Conservation (phyloP, 345 rosid genomes). For the Aurinia saxatilis region DNA sequence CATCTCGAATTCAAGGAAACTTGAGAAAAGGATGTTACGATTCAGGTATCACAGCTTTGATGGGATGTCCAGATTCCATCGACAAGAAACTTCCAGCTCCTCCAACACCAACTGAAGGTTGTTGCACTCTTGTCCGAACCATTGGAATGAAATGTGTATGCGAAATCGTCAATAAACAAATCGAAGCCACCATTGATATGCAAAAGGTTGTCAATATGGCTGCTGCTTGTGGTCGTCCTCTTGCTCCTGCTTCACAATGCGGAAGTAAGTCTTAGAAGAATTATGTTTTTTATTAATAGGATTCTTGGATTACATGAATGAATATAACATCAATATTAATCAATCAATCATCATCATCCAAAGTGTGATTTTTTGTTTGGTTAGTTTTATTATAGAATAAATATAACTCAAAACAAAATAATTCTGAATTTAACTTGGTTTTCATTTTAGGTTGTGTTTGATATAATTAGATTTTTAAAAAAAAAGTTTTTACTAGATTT, state of each 20-base stretch:
- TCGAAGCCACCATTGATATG: conserved; percentile 6
- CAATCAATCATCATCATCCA: too few relatives aligned
- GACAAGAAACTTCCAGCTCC: conserved; percentile 2
- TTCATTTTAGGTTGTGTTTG: too few relatives aligned
- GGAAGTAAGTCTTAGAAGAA: conserved; percentile 4
- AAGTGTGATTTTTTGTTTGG: too few relatives aligned
- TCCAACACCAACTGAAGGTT: conserved; percentile 10
- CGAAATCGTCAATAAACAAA: background rate
- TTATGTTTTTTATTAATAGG: too few relatives aligned
- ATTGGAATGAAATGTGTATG: conserved; percentile 14
- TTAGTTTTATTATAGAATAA: too few relatives aligned
- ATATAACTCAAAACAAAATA: too few relatives aligned
- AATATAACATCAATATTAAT: too few relatives aligned
- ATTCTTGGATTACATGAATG: too few relatives aligned
- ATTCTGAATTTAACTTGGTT: too few relatives aligned
- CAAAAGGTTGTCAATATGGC: conserved; percentile 17
- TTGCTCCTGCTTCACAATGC: conserved; percentile 15
- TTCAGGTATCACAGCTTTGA: background rate
- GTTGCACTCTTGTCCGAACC: conserved; percentile 12
- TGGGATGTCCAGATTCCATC: background rate
- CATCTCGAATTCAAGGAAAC: background rate
- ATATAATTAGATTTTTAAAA: too few relatives aligned
- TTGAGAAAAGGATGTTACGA: background rate
- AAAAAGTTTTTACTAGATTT: too few relatives aligned
- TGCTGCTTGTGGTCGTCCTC: conserved; percentile 16